Conservation (phyloP, 176 grass and related monocot genomes). For the Aegilops longissima region DNA sequence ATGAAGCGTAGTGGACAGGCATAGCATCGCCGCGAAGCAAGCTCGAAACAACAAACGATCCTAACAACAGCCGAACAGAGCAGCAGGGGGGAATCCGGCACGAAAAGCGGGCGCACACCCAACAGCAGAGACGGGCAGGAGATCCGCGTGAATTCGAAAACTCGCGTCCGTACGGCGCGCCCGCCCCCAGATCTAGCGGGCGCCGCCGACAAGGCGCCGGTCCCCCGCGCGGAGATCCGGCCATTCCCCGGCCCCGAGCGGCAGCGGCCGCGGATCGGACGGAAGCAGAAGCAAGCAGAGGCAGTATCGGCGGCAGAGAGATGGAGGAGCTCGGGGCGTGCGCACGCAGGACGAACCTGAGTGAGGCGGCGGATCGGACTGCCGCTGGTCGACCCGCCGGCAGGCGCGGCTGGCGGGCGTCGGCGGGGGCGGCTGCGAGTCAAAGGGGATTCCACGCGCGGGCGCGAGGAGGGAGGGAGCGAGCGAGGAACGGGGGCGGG, state of each 20-base stretch:
- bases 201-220: constrained; percentile 6
- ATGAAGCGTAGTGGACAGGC: neutral
- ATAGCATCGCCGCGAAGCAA: neutral
- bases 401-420: neutral
- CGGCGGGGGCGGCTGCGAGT: neutral
- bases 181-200: constrained; percentile 29
- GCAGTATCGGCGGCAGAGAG: neutral
- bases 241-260: neutral
- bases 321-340: too few relatives aligned
- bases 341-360: constrained; percentile 20
- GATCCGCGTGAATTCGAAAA: constrained; percentile 17
- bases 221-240: neutral
- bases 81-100: neutral
- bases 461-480: neutral
- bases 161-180: neutral
- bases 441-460: constrained; percentile 36
- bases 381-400: neutral
- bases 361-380: constrained; percentile 25
- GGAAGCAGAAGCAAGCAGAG: neutral
- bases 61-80: neutral
- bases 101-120: neutral
- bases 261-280: neutral
- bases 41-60: neutral
- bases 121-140: neutral
- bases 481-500: neutral